These are phyloP conservation scores for Chrysoporthe cubensis DNA, from an alignment of 2,329 filamentous ascomycete genomes.

Conservation along the genomic window DNA sequence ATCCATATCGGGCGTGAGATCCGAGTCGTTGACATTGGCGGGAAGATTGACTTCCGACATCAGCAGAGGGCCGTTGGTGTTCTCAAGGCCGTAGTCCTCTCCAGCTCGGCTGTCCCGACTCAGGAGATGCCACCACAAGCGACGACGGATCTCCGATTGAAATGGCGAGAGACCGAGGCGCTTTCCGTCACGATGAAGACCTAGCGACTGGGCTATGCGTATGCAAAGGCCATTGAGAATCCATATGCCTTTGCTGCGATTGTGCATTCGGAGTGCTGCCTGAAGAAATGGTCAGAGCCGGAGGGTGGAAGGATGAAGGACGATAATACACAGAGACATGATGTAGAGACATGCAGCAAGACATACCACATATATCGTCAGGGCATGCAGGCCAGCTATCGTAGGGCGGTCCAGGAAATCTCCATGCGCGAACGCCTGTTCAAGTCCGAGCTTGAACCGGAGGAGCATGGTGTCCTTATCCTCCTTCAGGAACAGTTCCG, in stretches of 20 bases:
- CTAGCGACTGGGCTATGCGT: constrained; percentile 50
- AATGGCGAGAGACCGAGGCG: constrained; percentile 55
- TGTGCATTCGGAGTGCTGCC: constrained; percentile 39
- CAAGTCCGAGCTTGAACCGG: constrained; percentile 40
- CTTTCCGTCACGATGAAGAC: constrained; percentile 44
- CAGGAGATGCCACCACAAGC: constrained; percentile 60
- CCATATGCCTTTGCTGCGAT: constrained; percentile 43
- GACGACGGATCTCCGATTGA: constrained; percentile 56
- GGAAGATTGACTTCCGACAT: constrained; percentile 47
- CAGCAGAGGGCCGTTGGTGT: constrained; percentile 40
- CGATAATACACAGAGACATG: too few species aligned
- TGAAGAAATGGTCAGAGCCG: constrained; percentile 34
- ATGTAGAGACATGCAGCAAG: background rate
- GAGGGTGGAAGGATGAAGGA: background rate
- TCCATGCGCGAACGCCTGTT: constrained; percentile 43
- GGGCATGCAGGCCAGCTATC: constrained; percentile 39
- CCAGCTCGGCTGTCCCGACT: constrained; percentile 45
- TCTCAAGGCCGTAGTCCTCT: constrained; percentile 47
- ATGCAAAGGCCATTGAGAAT: constrained; percentile 49
- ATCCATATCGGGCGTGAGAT: constrained; percentile 53
- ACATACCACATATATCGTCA: constrained; percentile 44
- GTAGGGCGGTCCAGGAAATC: constrained; percentile 48
- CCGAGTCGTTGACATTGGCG: constrained; percentile 59
- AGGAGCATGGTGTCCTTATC: constrained; percentile 34
- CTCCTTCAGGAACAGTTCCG: constrained; percentile 33